Percentiles rank a stretch among this genome's conserved stretches.
Evolutionary conservation across 306 rosid genomes (phyloP).

Genomic region (Arachis hypogaea): DNA sequence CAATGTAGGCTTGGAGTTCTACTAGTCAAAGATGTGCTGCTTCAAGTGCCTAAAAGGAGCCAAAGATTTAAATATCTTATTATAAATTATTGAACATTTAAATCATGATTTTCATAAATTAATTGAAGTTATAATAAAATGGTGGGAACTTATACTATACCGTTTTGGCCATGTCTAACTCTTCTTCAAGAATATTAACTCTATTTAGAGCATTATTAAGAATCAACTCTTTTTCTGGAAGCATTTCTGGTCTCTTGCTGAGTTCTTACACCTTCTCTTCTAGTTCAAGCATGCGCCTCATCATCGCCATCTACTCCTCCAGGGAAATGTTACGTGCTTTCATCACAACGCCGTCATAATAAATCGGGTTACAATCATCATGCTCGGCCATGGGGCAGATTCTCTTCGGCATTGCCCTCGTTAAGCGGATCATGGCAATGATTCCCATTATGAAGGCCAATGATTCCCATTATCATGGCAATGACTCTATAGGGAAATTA

Average conservation of each 20-base stretch:
- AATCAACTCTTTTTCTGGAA: slow-evolving; percentile 72
- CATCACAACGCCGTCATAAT: slow-evolving; percentile 40
- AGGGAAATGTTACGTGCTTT: slow-evolving; percentile 54
- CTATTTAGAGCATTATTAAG: slow-evolving; percentile 61
- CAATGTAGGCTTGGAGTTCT: slow-evolving; percentile 63
- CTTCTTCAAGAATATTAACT: slow-evolving; percentile 58
- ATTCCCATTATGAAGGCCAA: slow-evolving; percentile 73
- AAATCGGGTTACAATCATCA: slow-evolving; percentile 52
- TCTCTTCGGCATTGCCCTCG: slow-evolving; percentile 70
- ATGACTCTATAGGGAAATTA: too few relatives aligned
- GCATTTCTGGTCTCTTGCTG: slow-evolving; percentile 59
- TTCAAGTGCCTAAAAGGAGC: slow-evolving; percentile 63
- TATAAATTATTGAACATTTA: background rate
- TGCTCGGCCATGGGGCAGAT: slow-evolving; percentile 53
- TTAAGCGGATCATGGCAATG: slow-evolving; percentile 60
- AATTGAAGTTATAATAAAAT: too few relatives aligned
- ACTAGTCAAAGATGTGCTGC: slow-evolving; percentile 55
- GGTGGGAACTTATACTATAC: too few relatives aligned
- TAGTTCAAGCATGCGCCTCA: slow-evolving; percentile 81
- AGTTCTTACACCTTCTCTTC: slow-evolving; percentile 69
- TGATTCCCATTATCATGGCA: too few relatives aligned
- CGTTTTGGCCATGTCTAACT: slow-evolving; percentile 65
- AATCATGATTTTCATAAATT: too few relatives aligned
- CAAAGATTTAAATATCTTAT: background rate
- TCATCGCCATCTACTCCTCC: slow-evolving; percentile 58